Conservation (phyloP, 2,329 filamentous ascomycete genomes). For the Monosporascus ibericus region DNA sequence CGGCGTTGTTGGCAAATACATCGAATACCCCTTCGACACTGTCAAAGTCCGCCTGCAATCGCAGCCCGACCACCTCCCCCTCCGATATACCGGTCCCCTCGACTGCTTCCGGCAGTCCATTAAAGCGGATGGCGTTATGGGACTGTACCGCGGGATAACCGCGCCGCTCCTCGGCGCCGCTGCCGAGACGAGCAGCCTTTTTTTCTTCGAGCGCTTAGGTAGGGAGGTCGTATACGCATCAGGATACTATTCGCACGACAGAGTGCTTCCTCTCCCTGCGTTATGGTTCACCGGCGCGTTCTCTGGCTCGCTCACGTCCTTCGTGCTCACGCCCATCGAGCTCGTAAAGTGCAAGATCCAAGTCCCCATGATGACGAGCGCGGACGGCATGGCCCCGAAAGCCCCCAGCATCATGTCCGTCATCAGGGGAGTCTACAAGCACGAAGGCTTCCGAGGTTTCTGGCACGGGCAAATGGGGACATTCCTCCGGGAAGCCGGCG, state of each 20-base stretch:
- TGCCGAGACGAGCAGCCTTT: slow-evolving; percentile 84
- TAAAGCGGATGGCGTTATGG: slow-evolving; percentile 67
- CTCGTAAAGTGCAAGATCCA: slow-evolving; percentile 99
- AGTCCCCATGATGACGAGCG: slow-evolving; percentile 46
- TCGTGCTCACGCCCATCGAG: slow-evolving; percentile 91
- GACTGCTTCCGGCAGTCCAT: slow-evolving; percentile 92
- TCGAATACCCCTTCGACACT: slow-evolving; percentile 98
- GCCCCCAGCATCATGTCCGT: slow-evolving; percentile 62
- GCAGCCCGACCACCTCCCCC: slow-evolving; percentile 78
- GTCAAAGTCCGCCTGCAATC: slow-evolving; percentile 96
- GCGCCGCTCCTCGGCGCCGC: slow-evolving; percentile 88
- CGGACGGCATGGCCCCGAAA: slow-evolving; percentile 34
- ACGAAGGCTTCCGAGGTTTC: slow-evolving; percentile 79
- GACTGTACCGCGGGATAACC: slow-evolving; percentile 87
- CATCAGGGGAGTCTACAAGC: slow-evolving; percentile 71
- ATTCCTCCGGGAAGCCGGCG: slow-evolving; percentile 87
- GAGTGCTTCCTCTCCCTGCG: slow-evolving; percentile 65
- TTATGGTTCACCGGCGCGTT: slow-evolving; percentile 78
- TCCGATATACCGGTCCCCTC: slow-evolving; percentile 77
- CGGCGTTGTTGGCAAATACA: slow-evolving; percentile 86
- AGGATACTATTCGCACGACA: slow-evolving; percentile 42
- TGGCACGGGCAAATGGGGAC: slow-evolving; percentile 96
- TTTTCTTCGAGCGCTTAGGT: slow-evolving; percentile 80
- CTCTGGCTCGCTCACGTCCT: slow-evolving; percentile 81
- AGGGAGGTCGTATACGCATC: slow-evolving; percentile 56